Evolutionary conservation across 73 alveolate species (phyloP).

Genomic region (Stentor roeselii): DNA sequence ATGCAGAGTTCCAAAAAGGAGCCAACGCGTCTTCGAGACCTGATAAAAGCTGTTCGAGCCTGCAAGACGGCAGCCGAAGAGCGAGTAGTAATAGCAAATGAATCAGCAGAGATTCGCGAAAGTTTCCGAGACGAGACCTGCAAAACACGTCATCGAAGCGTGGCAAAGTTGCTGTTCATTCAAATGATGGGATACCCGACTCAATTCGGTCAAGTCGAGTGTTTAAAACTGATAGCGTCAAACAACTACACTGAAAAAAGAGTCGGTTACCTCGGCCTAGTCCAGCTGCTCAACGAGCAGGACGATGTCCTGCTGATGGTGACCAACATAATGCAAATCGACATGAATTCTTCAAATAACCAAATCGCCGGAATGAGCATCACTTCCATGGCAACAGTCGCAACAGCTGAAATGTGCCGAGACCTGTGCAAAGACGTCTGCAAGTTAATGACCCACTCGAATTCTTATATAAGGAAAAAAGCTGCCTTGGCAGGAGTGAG

Average conservation of each 20-base stretch:
- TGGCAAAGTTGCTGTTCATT: conserved; percentile 93
- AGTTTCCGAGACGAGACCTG: conserved; percentile 94
- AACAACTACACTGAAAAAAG: conserved; percentile 97
- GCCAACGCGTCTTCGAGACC: conserved; percentile 86
- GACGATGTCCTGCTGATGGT: conserved; percentile 98
- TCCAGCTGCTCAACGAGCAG: conserved; percentile 97
- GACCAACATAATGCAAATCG: conserved; percentile 86
- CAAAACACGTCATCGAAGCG: conserved; percentile 90
- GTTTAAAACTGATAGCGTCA: conserved; percentile 95
- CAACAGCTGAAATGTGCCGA: conserved; percentile 97
- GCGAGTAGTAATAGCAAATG: conserved; percentile 94
- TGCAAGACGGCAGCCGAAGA: conserved; percentile 99
- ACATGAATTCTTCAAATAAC: conserved; percentile 68
- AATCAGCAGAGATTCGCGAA: conserved; percentile 97
- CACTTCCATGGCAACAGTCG: conserved; percentile 97
- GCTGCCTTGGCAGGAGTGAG: conserved; percentile 98
- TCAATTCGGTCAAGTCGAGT: conserved; percentile 96
- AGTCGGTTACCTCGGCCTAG: conserved; percentile 97
- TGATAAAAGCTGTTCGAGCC: conserved; percentile 95
- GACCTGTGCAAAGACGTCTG: conserved; percentile 67
- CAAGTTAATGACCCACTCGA: conserved; percentile 89
- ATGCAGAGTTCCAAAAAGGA: conserved; percentile 30
- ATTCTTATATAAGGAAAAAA: conserved; percentile 95
- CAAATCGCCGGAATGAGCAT: conserved; percentile 95
- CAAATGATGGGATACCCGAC: conserved; percentile 93